These are phyloP conservation scores for Fusarium sp. DNA, from an alignment of 2,329 filamentous ascomycete genomes.

Conservation along the genomic window DNA sequence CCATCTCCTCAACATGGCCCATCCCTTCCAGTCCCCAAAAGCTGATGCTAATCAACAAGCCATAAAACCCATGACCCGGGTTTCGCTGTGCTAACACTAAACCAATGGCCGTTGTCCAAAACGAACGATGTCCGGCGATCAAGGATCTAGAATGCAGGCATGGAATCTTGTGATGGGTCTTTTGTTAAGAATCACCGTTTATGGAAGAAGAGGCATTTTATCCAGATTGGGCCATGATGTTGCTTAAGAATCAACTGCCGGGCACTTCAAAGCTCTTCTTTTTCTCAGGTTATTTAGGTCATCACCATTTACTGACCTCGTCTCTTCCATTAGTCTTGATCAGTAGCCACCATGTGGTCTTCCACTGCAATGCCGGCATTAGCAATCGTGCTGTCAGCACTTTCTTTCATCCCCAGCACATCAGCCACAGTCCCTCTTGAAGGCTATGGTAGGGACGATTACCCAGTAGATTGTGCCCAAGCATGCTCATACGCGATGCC, in stretches of 20 bases:
- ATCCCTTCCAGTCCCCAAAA: background rate
- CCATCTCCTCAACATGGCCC: background rate
- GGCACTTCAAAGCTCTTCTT: background rate
- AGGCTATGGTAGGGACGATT: slow-evolving; percentile 30
- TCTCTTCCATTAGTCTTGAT: accelerated
- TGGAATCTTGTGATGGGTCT: background rate
- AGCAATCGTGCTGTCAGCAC: background rate
- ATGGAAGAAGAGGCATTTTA: background rate
- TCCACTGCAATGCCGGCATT: background rate
- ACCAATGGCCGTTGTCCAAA: background rate
- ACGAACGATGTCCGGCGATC: background rate
- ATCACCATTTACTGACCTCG: too few species aligned
- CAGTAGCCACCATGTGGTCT: background rate
- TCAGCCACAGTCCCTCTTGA: slow-evolving; percentile 17
- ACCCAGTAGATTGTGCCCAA: slow-evolving; percentile 10
- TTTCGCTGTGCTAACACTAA: background rate
- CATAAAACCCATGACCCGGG: background rate
- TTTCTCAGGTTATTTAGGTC: accelerated
- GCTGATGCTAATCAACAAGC: background rate
- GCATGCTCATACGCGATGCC: slow-evolving; percentile 32
- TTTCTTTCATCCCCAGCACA: background rate
- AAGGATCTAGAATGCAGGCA: background rate
- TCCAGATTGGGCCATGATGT: background rate
- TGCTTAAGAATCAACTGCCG: background rate
- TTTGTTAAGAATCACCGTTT: background rate